phyloP scores from a whole-genome alignment of 345 rosid genomes.

The Euphorbia peplus region DNA sequence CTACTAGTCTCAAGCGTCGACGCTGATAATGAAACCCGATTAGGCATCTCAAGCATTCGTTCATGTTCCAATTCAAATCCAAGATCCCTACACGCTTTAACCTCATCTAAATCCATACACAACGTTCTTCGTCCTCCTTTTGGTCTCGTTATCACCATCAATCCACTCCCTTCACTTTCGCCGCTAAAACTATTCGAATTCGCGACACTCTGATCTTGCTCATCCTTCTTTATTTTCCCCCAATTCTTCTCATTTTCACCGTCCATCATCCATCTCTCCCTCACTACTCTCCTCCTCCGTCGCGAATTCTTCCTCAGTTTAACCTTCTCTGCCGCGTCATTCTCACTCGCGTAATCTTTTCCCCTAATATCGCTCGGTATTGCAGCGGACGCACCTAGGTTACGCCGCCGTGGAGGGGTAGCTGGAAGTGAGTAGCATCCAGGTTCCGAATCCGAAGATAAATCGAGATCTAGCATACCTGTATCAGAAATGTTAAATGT shows the following conservation, averaged over 20 bases:
- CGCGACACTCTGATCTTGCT: conserved; percentile 11
- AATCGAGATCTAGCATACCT: conserved; percentile 9
- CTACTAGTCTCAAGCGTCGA: conserved; percentile 63
- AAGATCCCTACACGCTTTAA: conserved; percentile 79
- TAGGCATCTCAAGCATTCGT: conserved; percentile 56
- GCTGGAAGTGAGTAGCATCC: conserved; percentile 61
- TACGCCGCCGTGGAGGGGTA: conserved; percentile 44
- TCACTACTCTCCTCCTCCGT: conserved; percentile 19
- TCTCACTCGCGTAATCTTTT: conserved; percentile 80
- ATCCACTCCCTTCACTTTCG: conserved; percentile 53
- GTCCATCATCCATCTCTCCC: conserved; percentile 22
- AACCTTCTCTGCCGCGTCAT: conserved; percentile 46
- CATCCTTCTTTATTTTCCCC: conserved; percentile 17
- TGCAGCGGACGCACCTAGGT: conserved; percentile 15
- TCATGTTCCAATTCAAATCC: conserved; percentile 87
- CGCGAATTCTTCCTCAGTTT: conserved; percentile 35
- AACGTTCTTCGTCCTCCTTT: conserved; percentile 69
- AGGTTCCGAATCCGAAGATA: conserved; percentile 57
- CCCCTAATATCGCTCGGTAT: conserved; percentile 9
- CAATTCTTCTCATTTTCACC: neutral
- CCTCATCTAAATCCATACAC: conserved; percentile 78
- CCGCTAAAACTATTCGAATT: conserved; percentile 39
- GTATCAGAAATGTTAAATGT: no score
- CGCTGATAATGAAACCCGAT: conserved; percentile 53
- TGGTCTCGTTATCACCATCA: conserved; percentile 79